These are phyloP conservation scores for Pestalotiopsis sp. DNA, from an alignment of 2,329 filamentous ascomycete species.

Conservation along the genomic window DNA sequence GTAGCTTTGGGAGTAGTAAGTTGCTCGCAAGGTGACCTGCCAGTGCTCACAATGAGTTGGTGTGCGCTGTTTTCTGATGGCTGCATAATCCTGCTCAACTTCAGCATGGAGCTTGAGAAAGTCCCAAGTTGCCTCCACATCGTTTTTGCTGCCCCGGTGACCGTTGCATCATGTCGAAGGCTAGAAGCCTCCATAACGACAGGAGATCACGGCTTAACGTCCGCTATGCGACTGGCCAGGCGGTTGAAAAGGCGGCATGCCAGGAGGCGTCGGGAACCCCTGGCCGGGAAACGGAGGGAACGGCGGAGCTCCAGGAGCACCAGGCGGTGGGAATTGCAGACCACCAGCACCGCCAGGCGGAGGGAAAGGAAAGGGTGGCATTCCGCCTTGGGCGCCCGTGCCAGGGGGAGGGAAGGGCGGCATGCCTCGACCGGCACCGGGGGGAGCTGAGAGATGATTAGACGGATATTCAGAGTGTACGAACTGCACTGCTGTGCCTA, in stretches of 20 bases:
- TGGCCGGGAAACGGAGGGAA: slow-evolving; percentile 49
- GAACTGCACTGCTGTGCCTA: background rate
- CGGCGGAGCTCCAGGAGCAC: slow-evolving; percentile 46
- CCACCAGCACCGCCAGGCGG: background rate
- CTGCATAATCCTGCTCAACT: background rate
- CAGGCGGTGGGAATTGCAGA: slow-evolving; percentile 35
- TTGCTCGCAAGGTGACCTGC: background rate
- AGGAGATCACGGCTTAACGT: slow-evolving; percentile 18
- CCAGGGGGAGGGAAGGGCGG: slow-evolving; percentile 54
- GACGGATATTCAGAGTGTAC: background rate
- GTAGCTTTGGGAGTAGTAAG: background rate
- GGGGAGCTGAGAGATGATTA: slow-evolving; percentile 28
- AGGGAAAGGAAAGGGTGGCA: slow-evolving; percentile 30
- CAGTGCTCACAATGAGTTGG: background rate
- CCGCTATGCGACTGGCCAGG: slow-evolving; percentile 35
- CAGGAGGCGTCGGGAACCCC: slow-evolving; percentile 42
- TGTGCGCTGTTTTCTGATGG: background rate
- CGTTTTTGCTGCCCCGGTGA: background rate
- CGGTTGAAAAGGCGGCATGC: slow-evolving; percentile 32
- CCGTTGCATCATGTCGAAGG: background rate
- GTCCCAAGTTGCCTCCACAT: background rate
- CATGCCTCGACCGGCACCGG: slow-evolving; percentile 34
- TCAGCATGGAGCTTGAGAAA: background rate
- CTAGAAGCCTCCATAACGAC: background rate
- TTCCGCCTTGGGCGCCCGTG: background rate